phyloP scores from a whole-genome alignment of 2,329 filamentous ascomycete species.

The Diplocarpon rosae region DNA sequence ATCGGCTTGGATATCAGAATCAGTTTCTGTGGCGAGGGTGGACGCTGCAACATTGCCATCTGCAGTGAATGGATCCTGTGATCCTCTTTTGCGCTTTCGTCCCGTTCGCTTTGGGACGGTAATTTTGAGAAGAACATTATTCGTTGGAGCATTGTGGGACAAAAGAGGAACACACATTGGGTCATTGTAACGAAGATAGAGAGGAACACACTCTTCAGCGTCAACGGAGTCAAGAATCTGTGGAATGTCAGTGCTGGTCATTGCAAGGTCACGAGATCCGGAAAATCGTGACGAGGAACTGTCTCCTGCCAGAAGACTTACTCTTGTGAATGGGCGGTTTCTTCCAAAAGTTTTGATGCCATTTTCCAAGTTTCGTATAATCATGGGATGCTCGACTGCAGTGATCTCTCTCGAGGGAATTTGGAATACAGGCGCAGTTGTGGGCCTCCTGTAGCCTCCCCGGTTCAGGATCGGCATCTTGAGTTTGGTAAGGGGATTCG shows the following conservation, averaged over 20 bases:
- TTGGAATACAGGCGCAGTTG: conserved; percentile 33
- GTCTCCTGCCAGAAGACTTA: conserved; percentile 13
- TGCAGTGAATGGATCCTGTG: conserved; percentile 41
- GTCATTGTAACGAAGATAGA: conserved; percentile 74
- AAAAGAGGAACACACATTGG: conserved; percentile 66
- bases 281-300: background rate
- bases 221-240: conserved; percentile 36
- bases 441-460: conserved; percentile 1
- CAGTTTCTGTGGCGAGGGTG: background rate
- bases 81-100: conserved; percentile 74
- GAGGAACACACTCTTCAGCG: conserved; percentile 41
- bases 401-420: conserved; percentile 44
- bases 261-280: conserved; percentile 14
- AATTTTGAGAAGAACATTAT: conserved; percentile 78
- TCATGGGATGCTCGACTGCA: conserved; percentile 55
- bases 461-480: conserved; percentile 1
- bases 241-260: too few species aligned
- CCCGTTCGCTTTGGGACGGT: conserved; percentile 81
- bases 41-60: background rate
- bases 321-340: conserved; percentile 21
- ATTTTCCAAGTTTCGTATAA: conserved; percentile 53
- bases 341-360: conserved; percentile 49
- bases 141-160: conserved; percentile 64
- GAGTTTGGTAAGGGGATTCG: background rate
- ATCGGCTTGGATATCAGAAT: background rate